Evolutionary conservation across 805 yeast genomes (phyloP), one percentile per base, ranked within the genome.

Genomic region (Hanseniaspora valbyensis): DNA sequence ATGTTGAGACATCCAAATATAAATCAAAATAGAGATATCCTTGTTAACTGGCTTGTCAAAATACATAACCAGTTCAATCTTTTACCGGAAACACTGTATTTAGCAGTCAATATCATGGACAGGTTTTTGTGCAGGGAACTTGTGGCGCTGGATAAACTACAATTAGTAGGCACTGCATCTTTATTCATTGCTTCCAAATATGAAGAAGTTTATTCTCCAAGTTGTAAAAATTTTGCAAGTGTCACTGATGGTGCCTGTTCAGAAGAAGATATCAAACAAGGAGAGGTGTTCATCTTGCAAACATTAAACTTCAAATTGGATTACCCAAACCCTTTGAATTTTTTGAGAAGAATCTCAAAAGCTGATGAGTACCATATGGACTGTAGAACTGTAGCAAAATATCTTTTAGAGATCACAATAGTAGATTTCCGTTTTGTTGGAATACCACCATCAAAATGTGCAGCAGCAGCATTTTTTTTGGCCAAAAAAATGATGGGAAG

Each of bases 21-120:
- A 22, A 68, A 66, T 24, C 66, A 64, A 42, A 67, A 68, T 44
- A 75, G 96, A 59, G 83, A 85, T 44, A 84, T 87, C 48, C 69
- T 88, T 52, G 92, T 88, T n/a, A 95, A 89, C 66, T 88, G 96
- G 96, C 73, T 88, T 66, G 86, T 85, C 28, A 90, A 86, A 62
- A 86, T 88, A 65, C 96, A 88, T 69, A 70, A 78, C 57, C 78
- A 86, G 62, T 88, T 88, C 67, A 75, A 90, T 54, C 69, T 89
- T 55, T 69, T 87, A 40, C 95, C 95, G 2, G 96, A 88, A 65
- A 86, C 95, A 9, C 70, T 88, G 53, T 87, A 78, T 61, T 69
- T 88, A 56, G 87, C 95, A 5, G 81, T 85, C 52, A 88, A 88
- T 65, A 69, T 86, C 41, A 81, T 88, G 84, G 96, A 88, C 67